Percentiles rank a stretch among this genome's conserved stretches.
phyloP scores from a whole-genome alignment of 768 basidiomycete genomes.

The Boletus subcaerulescens region DNA sequence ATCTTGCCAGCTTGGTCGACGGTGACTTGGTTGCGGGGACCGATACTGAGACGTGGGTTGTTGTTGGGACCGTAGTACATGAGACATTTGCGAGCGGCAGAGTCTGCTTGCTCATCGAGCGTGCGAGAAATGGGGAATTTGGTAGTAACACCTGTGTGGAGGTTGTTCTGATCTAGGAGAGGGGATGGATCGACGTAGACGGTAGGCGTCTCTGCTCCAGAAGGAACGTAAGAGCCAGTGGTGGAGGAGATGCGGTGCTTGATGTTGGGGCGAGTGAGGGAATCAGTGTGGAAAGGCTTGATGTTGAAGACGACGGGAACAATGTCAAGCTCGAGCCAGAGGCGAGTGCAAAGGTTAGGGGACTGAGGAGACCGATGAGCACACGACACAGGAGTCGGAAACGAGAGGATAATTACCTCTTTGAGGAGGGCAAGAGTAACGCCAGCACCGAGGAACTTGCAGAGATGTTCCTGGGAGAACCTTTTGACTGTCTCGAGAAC shows the following conservation, averaged over 20 bases:
- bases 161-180: slow-evolving; percentile 38
- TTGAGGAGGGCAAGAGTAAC: slow-evolving; percentile 68
- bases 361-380: slow-evolving; percentile 39
- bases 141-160: slow-evolving; percentile 46
- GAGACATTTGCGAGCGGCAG: slow-evolving; percentile 79
- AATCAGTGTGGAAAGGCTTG: slow-evolving; percentile 79
- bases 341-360: slow-evolving; percentile 80
- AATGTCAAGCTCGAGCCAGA: slow-evolving; percentile 82
- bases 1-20: slow-evolving; percentile 88
- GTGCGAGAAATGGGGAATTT: slow-evolving; percentile 73
- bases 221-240: slow-evolving; percentile 73
- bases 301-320: slow-evolving; percentile 86
- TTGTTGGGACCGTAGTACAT: slow-evolving; percentile 82
- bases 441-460: slow-evolving; percentile 85
- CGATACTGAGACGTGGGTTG: slow-evolving; percentile 80
- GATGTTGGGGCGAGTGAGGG: slow-evolving; percentile 71
- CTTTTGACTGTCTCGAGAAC: slow-evolving; percentile 64
- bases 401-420: slow-evolving; percentile 45
- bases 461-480: slow-evolving; percentile 73
- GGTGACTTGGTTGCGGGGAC: slow-evolving; percentile 80
- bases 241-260: slow-evolving; percentile 83
- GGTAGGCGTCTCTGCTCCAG: slow-evolving; percentile 74
- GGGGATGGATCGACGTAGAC: slow-evolving; percentile 61
- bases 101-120: slow-evolving; percentile 82
- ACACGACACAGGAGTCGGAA: slow-evolving; percentile 7